Percentiles rank a stretch among this genome's conserved stretches.
Evolutionary conservation across 805 yeast genomes (phyloP).

Genomic region (Candida oleophila): DNA sequence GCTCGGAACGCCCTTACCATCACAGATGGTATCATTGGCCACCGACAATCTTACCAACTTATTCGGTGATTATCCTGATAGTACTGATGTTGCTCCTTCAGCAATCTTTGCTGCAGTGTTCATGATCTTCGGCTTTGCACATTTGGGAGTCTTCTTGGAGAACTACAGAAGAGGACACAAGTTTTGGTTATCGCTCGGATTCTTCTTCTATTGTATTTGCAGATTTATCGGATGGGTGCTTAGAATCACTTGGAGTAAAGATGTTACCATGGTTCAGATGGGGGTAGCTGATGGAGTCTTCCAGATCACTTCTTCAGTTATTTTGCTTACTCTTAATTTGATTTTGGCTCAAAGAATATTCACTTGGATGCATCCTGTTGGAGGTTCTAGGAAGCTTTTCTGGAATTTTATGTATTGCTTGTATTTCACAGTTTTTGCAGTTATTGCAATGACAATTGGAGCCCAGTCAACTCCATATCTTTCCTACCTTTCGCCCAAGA

Average conservation of each 20-base stretch:
- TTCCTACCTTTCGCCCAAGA: constrained; percentile 10
- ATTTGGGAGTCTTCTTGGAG: constrained; percentile 13
- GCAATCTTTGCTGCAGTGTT: constrained; percentile 15
- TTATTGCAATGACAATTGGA: constrained; percentile 15
- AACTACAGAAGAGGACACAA: constrained; percentile 20
- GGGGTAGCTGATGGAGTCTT: constrained; percentile 18
- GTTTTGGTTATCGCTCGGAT: constrained; percentile 18
- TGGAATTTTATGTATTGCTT: constrained; percentile 18
- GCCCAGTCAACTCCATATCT: constrained; percentile 18
- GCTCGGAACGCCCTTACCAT: neutral
- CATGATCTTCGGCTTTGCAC: constrained; percentile 13
- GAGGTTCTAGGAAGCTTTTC: constrained; percentile 19
- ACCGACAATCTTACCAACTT: constrained; percentile 15
- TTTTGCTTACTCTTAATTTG: constrained; percentile 18
- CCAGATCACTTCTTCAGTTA: constrained; percentile 16
- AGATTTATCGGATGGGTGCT: constrained; percentile 15
- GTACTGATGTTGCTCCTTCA: constrained; percentile 17
- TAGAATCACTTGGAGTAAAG: constrained; percentile 16
- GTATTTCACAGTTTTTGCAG: constrained; percentile 14
- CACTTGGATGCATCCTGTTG: constrained; percentile 26
- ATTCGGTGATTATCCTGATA: constrained; percentile 19
- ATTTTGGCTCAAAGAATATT: constrained; percentile 22
- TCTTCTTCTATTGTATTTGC: constrained; percentile 14
- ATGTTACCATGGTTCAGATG: constrained; percentile 11
- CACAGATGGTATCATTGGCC: constrained; percentile 10